phyloP scores from a whole-genome alignment of 305 asterid genomes.

The Fraxinus xanthoxyloides region DNA sequence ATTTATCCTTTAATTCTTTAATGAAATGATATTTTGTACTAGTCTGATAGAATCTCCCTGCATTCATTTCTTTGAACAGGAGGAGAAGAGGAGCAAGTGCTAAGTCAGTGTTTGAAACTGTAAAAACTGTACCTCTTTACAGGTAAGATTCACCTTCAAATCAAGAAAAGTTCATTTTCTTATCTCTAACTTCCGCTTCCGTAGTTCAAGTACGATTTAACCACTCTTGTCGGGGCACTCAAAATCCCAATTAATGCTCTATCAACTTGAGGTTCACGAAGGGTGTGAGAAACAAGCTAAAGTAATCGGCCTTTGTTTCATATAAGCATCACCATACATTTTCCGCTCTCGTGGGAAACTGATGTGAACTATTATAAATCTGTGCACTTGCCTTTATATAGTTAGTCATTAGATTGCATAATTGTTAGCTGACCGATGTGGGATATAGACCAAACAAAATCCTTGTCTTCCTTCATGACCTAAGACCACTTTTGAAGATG shows the following conservation, averaged over 20 bases:
- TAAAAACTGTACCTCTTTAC: constrained; percentile 34
- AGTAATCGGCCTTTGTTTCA: not conserved
- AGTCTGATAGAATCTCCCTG: not conserved
- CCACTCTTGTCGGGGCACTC: not conserved
- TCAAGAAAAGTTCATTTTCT: not conserved
- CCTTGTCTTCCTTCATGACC: not conserved
- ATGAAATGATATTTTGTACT: not conserved
- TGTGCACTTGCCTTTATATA: not conserved
- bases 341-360: not conserved
- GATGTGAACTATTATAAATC: not conserved
- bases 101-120: constrained; percentile 42
- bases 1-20: not conserved
- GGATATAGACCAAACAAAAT: not conserved
- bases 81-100: constrained; percentile 40
- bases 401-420: not conserved
- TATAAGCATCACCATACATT: not conserved
- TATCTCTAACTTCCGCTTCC: not conserved
- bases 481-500: not conserved
- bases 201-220: not conserved
- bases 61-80: constrained; percentile 31
- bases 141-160: constrained; percentile 38
- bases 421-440: not conserved
- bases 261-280: not conserved
- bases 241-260: not conserved
- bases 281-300: not conserved